Base-by-base conservation (phyloP, 2,329 filamentous ascomycete species). In the Onygenales sp. region DNA sequence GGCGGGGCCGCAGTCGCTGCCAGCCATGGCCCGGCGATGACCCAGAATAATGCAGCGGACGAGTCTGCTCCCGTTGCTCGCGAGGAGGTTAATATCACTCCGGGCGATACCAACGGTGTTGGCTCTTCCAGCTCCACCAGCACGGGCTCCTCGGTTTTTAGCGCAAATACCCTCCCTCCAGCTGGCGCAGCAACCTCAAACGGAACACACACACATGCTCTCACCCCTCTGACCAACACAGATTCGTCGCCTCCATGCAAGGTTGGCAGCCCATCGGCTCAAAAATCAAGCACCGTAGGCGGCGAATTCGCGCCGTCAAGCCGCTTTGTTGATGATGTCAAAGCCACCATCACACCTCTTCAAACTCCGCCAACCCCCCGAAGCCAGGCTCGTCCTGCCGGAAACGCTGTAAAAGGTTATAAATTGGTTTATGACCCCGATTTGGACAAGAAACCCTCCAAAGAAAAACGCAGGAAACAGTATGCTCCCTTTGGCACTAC, bases 91-190 rank as follows among this genome's bases (percentile, higher is more conserved):
- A 57, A 50, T 51, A 57, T 58, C 51, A 55, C 59, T 43, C 55
- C 58, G 13, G 57, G 57, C 32, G 60, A 58, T 41, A 43, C 86
- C 64, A 86, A 85, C 68, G 84, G 82, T 57, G 78, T 84, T 61
- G 85, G 82, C 63, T 90, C 87, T 50, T 81, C 84, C 54, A 88
- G 83, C 71, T 89, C 86, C 64, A 77, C 80, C 54, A 89, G 84
- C 72, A 81, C 83, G 52, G 78, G 79, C 50, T 89, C 85, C 44
- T 89, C 88, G 52, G 76, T 86, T 59, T 87, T 87, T 71, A 87
- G 83, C 70, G 74, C 76, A 61, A 72, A 74, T 61, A 72, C 75
- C 58, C 67, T 75, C 55, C 71, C 75, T 54, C 68, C 74, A 62
- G 67, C 75, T 63, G 81, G 81, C 66, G 72, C 78, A 66, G 79